Percentiles rank a stretch among this genome's conserved stretches.
Evolutionary conservation across 2,329 filamentous ascomycete species (phyloP).

Genomic region (Nectriaceae sp.): DNA sequence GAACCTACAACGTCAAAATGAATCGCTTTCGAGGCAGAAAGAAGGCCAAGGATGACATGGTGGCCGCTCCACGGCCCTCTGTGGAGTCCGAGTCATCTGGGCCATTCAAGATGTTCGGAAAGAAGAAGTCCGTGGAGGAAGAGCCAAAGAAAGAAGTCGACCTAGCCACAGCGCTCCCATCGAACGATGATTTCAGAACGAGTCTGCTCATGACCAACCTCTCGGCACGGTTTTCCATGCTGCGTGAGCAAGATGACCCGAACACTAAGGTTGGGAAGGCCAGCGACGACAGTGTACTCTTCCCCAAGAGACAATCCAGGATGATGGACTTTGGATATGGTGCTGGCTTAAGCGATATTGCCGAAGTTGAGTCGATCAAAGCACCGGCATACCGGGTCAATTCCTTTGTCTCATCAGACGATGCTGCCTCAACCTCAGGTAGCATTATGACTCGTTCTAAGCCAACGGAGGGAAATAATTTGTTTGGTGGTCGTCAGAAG

Average conservation of each 20-base stretch:
- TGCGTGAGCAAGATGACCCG: constrained; percentile 91
- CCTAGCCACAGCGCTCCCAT: constrained; percentile 71
- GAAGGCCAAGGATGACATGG: constrained; percentile 62
- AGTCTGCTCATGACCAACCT: constrained; percentile 95
- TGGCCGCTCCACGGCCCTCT: constrained; percentile 47
- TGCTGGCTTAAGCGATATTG: constrained; percentile 74
- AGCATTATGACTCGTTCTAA: constrained; percentile 85
- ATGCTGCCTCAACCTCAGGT: constrained; percentile 62
- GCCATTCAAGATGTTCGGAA: constrained; percentile 57
- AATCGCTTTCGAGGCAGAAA: constrained; percentile 78
- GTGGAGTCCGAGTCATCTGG: constrained; percentile 56
- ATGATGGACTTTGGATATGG: constrained; percentile 70
- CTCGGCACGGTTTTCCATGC: constrained; percentile 94
- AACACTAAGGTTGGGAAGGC: constrained; percentile 88
- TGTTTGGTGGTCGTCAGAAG: constrained; percentile 96
- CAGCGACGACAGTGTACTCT: constrained; percentile 90
- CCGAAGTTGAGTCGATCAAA: constrained; percentile 82
- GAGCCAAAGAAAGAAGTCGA: constrained; percentile 70
- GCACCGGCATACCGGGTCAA: constrained; percentile 62
- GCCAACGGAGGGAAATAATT: constrained; percentile 83
- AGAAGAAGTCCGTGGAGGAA: constrained; percentile 53
- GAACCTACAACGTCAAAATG: constrained; percentile 48
- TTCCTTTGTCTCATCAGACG: constrained; percentile 71
- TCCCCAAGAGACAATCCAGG: constrained; percentile 77
- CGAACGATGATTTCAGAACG: constrained; percentile 88